phyloP scores from a whole-genome alignment of 2,329 filamentous ascomycete species.

The Diaporthe sp. region DNA sequence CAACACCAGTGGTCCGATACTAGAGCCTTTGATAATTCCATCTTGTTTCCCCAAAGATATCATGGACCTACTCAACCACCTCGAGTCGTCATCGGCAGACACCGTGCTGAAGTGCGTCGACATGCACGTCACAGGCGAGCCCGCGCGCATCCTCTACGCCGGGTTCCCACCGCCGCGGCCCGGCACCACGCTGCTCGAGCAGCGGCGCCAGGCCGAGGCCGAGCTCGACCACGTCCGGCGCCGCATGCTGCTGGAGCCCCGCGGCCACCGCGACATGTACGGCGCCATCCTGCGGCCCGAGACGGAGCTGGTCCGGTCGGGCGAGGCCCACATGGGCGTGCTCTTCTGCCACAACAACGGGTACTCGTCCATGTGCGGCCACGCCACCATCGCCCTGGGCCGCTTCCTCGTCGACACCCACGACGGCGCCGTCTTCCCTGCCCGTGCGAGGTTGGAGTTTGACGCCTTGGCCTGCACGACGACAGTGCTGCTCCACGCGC shows the following conservation, averaged over 20 bases:
- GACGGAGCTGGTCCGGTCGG: conserved; percentile 56
- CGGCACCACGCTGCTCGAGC: conserved; percentile 55
- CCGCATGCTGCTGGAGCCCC: conserved; percentile 60
- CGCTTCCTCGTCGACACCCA: conserved; percentile 58
- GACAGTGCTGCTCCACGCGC: conserved; percentile 8
- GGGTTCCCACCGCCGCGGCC: conserved; percentile 54
- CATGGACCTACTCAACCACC: neutral
- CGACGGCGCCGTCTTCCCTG: conserved; percentile 56
- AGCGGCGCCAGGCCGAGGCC: conserved; percentile 54
- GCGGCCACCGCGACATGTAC: conserved; percentile 66
- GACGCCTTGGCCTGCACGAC: neutral
- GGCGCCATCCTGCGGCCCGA: conserved; percentile 59
- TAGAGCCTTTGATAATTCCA: neutral
- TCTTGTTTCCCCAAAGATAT: no score
- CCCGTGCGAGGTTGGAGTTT: conserved; percentile 40
- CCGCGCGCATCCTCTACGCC: conserved; percentile 60
- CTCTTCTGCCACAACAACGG: conserved; percentile 63
- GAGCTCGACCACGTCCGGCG: conserved; percentile 57
- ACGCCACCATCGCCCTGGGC: conserved; percentile 63
- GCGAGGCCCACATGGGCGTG: conserved; percentile 62
- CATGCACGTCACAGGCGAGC: conserved; percentile 65
- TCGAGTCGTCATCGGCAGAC: neutral
- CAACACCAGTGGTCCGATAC: neutral
- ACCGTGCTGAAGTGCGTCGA: conserved; percentile 49
- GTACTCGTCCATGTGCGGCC: conserved; percentile 66